Conservation (phyloP, 78 protist species). For the Guillardia theta region DNA sequence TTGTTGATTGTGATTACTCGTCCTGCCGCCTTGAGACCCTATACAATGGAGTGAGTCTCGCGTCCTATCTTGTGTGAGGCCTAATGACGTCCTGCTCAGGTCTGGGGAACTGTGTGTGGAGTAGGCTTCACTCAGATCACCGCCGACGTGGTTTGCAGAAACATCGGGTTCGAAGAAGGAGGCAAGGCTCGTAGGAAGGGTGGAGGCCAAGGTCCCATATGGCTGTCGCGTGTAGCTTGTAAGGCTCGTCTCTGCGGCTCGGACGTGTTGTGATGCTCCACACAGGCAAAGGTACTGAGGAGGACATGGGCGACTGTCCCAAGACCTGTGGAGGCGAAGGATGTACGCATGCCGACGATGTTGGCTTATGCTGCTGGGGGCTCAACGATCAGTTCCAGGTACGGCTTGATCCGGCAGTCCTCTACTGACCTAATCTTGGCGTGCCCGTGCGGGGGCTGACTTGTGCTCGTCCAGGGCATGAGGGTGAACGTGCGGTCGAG, state of each 20-base stretch:
- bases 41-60: not conserved
- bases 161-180: not conserved
- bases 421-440: no score
- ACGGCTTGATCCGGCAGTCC: no score
- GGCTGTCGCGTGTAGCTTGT: not conserved
- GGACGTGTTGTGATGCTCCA: no score
- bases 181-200: not conserved
- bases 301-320: not conserved
- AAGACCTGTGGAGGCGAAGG: not conserved
- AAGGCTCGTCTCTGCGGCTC: no score
- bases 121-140: not conserved
- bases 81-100: no score
- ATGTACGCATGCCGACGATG: not conserved
- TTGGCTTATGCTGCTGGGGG: not conserved
- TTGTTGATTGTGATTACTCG: not conserved
- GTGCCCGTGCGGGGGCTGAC: no score
- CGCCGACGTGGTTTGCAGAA: not conserved
- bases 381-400: no score
- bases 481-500: not conserved
- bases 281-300: not conserved
- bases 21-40: not conserved
- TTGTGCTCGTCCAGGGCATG: not conserved
- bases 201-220: not conserved
- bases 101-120: not conserved
- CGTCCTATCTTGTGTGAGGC: no score